Evolutionary conservation across 1,284 basidiomycete genomes (phyloP), one percentile per base, ranked within the genome.

Genomic region (Ceratobasidium sp.): DNA sequence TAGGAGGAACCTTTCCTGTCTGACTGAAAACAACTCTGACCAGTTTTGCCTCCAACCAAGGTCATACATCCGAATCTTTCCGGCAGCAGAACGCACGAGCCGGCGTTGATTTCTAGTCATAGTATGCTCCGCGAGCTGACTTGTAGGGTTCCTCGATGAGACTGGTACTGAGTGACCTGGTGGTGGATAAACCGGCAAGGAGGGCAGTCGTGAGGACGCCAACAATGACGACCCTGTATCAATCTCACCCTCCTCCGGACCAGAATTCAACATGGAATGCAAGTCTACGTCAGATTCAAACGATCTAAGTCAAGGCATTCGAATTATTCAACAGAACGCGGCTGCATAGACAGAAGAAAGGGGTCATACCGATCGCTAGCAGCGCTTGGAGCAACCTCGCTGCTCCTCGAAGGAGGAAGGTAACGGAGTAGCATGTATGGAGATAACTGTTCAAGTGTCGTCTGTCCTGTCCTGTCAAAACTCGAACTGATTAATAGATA

Each of bases 381-480:
- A 47, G 50, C 57, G 33, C 44, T 59, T 15, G 22, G 19, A 29
- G 19, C 19, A 15, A 31, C 22, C 15, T 19, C 44, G 22, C n/a
- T 48, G 27, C 24, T 53, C 15, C 31, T 51, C 27, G 77, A 67
- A 19, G 73, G 72, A 17, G 80, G 80, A 44, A 94, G 84, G 79
- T 92, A 83, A 71, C 90, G 88, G 62, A 94, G 85, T 11, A 94
- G 86, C 36, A 92, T 83, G 80, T 92, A 93, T 1, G 93, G 92
- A 0, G 93, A 89, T 48, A 96, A 87, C 76, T 90, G 87, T 81
- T 97, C 95, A 36, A 96, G 79, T 0, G 94, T 96, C 3, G 94
- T 95, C 81, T 94, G 92, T 81, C 96, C 96, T 56, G 91, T 93
- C 33, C 93, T 95, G 78, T 44, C 17, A 41, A 14, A 45, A 31